Evolutionary conservation across 257 asterid genomes (phyloP), one percentile per base, ranked within the genome.

Genomic region (Solanum appendiculatum): DNA sequence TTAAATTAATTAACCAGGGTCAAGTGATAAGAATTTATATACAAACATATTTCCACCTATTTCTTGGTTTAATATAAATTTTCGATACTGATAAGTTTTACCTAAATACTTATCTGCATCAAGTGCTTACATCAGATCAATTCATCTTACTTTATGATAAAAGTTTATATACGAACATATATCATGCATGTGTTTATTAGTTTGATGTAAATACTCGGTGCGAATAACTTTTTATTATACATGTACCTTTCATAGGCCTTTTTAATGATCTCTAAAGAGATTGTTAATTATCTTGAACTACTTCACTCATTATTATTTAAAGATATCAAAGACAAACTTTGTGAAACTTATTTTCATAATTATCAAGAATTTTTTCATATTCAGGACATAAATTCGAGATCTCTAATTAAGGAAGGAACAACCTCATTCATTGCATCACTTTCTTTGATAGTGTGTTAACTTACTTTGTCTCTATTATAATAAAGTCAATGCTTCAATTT

Each of bases 71-170:
- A 21, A 27, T 56, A 56, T 56, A 54, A 54, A 54, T 18, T 54
- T 54, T 18, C 0, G 0, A 54, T 54, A n/a, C 2, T 0, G 2
- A 0, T 54, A 54, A 18, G 1, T 54, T 18, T 7, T 20, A 20
- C 2, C 64, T 54, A 54, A 56, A 56, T 56, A 56, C 0, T 56
- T 56, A 20, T 20, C 1, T 54, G 64, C 12, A 20, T 56, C 0
- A 5, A 56, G 25, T 56, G 5, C 0, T 20, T 56, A 56, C 10
- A 56, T 0, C 12, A 56, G 0, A 56, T 56, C 25, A 56, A 56
- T 54, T 54, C 0, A 7, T 6, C 0, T 54, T 54, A 18, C 1
- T n/a, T 54, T 7, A 54, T 25, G 34, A 63, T 63, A 11, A 4
- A 25, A 63, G 34, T 63, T n/a, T 63, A 63, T 63, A 11, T 63